Percentiles rank a stretch among this genome's conserved stretches.
phyloP scores from a whole-genome alignment of 2,329 filamentous ascomycete genomes.

The Neurospora crassa region DNA sequence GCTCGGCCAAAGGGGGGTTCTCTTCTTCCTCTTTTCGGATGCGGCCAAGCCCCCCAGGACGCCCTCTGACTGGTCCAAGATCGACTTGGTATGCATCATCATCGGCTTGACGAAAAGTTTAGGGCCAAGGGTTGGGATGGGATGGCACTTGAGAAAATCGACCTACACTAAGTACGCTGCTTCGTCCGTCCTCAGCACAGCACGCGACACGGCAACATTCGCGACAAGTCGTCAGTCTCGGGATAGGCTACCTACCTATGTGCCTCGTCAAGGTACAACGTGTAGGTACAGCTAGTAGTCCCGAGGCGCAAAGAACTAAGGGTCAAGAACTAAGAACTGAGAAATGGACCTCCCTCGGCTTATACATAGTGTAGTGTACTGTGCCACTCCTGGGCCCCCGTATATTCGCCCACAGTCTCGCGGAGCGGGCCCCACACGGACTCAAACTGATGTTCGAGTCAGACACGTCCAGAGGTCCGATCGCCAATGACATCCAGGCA shows the following conservation, averaged over 20 bases:
- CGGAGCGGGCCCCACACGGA: neutral
- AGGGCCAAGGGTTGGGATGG: neutral
- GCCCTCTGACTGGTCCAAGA: neutral
- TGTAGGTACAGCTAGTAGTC: neutral
- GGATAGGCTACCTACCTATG: neutral
- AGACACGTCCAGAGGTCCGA: neutral
- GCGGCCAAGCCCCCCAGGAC: neutral
- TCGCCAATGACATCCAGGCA: neutral
- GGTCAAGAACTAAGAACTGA: neutral
- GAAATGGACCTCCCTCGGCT: neutral
- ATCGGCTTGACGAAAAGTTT: neutral
- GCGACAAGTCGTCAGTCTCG: neutral
- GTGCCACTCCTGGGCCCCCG: neutral
- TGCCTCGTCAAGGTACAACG: neutral
- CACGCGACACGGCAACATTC: neutral
- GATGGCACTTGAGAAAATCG: too few relatives aligned
- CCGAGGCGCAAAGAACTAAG: neutral
- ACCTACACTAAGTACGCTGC: neutral
- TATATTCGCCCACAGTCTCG: neutral
- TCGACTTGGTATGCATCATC: neutral
- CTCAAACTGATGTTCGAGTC: neutral
- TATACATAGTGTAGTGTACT: neutral
- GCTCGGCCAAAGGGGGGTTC: slow-evolving; percentile 11
- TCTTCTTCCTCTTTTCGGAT: neutral
- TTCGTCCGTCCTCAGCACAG: neutral